Base-by-base conservation (phyloP, 495 filamentous ascomycete genomes). In the Talaromyces trachyspermus region DNA sequence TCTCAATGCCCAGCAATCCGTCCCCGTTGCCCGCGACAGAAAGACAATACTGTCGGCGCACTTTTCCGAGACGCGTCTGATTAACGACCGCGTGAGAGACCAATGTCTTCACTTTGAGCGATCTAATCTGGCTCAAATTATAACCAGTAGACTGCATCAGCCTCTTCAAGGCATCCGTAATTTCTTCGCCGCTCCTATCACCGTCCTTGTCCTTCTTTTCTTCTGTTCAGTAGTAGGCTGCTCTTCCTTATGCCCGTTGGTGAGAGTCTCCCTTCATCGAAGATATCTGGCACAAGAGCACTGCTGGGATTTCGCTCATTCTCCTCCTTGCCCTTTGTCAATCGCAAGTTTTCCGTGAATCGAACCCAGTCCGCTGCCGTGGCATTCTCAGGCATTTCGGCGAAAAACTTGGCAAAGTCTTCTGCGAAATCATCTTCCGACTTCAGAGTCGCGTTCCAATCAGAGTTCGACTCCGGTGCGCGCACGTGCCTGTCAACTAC, bases 1-100 rank as follows among this genome's bases (percentile, higher is more conserved):
- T 90, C 83, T 12, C 92, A 46, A 97, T 74, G 7, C 92, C 92
- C 36, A 99, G 57, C 56, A 91, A 71, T 18, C 92, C 92, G 46
- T 91, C 76, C 26, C 75, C 71, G 60, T 96, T 94, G 37, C 92
- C 92, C 5, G 88, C 89, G 39, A 95, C 75, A 4, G 78, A 76
- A 33, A 95, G 65, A 50, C 71, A 64, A 60, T 89, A 92, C 8
- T 74, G 49, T 57, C 79, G 81, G 43, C 66, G 66, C 45, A 97
- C 80, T 77, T 96, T 99, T 54, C 92, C 92, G 65, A 99, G 79
- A 70, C 89, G 86, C 23, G 94, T 97, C 76, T 95, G 89, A 66
- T 99, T 99, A 50, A 76, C 69, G 37, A 99, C 94, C 1, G 60
- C 60, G 56, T 89, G 84, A 2, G 49, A 45, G 17, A 95, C 85